Conservation (phyloP, 371 early-diverging fungal species). For the Mortierella sp. region DNA sequence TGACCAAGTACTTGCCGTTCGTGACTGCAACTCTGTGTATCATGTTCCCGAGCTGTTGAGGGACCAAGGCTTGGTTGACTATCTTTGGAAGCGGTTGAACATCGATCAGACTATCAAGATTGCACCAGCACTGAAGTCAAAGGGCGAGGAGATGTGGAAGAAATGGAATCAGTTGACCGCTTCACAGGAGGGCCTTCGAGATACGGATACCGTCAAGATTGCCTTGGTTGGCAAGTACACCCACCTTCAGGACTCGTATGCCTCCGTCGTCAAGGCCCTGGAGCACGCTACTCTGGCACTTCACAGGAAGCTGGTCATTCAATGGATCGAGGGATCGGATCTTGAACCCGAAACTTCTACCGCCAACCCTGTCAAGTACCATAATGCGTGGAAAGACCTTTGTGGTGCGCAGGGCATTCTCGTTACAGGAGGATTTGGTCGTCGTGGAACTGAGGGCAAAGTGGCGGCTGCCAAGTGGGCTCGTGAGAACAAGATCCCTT, state of each 20-base stretch:
- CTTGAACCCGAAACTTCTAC: slow-evolving; percentile 80
- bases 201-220: slow-evolving; percentile 79
- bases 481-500: slow-evolving; percentile 97
- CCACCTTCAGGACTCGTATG: slow-evolving; percentile 95
- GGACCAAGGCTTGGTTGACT: slow-evolving; percentile 85
- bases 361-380: slow-evolving; percentile 86
- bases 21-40: slow-evolving; percentile 96
- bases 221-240: slow-evolving; percentile 99
- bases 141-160: slow-evolving; percentile 75
- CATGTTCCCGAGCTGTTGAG: slow-evolving; percentile 95
- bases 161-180: slow-evolving; percentile 89
- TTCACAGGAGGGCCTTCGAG: slow-evolving; percentile 80
- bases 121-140: slow-evolving; percentile 62
- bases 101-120: slow-evolving; percentile 74
- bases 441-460: slow-evolving; percentile 98
- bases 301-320: slow-evolving; percentile 84
- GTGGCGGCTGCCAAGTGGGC: slow-evolving; percentile 97
- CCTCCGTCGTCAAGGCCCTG: slow-evolving; percentile 96
- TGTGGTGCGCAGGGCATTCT: slow-evolving; percentile 94
- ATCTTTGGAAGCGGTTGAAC: slow-evolving; percentile 84
- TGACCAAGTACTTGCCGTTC: slow-evolving; percentile 91
- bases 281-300: slow-evolving; percentile 92
- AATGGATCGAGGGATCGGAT: slow-evolving; percentile 96
- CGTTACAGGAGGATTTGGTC: slow-evolving; percentile 99
- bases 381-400: slow-evolving; percentile 92